Evolutionary conservation across 208 protist genomes (phyloP), one percentile per base, ranked within the genome.

Genomic region (Wallacemonas collosoma): DNA sequence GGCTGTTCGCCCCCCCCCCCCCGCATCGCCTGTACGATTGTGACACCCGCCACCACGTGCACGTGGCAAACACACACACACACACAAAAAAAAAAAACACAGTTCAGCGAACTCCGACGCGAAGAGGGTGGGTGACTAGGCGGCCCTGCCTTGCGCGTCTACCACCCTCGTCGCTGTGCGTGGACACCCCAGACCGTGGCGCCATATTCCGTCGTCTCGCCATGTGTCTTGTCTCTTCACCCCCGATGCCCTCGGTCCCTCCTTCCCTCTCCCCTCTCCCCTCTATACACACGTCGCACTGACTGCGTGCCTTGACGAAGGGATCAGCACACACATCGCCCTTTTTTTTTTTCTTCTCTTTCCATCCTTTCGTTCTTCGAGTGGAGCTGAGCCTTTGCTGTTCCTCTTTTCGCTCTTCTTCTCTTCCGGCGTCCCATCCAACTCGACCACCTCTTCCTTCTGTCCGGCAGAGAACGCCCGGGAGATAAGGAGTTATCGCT

Each of bases 341-440:
- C 58, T 71, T 60, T 72, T 72, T 63, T 63, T 51, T 72, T 38
- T 72, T 58, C 26, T 36, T 58, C 2, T 63, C 41, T 53, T 61
- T 72, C 0, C 54, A 53, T 53, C 39, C 45, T 60, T 9, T 17
- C 15, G 48, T 53, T 6, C 39, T 38, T 44, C 14, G 36, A 26
- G 6, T 57, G 15, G 35, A 6, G 26, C 44, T 71, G 66, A 44
- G 41, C 14, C 26, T 26, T 26, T 26, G 26, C 26, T 26, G 26
- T 26, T 26, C 26, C 26, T 26, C 26, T 26, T 26, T 26, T 26
- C 26, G 26, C 26, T 26, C 26, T 50, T 50, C 45, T 50, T 50
- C 45, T 50, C 45, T 50, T 12, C 45, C 12, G 8, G 6, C 45
- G 45, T 50, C 12, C 8, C 12, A 12, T 50, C 6, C 12, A 14